Evolutionary conservation across 306 rosid genomes (phyloP).

Genomic region (Prunus campanulata): DNA sequence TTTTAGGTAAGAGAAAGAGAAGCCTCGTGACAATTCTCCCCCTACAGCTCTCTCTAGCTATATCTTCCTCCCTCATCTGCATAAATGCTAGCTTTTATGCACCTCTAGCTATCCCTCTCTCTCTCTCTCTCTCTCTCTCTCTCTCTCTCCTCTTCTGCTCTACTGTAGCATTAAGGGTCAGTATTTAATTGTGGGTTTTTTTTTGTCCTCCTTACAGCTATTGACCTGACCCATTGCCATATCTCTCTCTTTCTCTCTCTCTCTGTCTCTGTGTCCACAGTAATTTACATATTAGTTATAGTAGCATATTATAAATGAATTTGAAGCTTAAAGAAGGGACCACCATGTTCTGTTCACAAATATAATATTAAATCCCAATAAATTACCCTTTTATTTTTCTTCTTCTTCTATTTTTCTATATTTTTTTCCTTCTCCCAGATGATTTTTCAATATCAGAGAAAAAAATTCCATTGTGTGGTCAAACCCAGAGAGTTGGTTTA

Average conservation of each 20-base stretch:
- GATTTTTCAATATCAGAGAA: background rate
- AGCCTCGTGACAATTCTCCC: constrained; percentile 30
- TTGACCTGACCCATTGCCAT: constrained; percentile 49
- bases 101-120: background rate
- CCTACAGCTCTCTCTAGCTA: background rate
- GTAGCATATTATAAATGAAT: constrained; percentile 12
- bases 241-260: background rate
- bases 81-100: constrained; percentile 27
- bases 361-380: background rate
- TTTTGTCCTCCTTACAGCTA: constrained; percentile 69
- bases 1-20: constrained; percentile 18
- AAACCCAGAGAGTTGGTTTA: background rate
- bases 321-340: constrained; percentile 28
- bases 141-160: background rate
- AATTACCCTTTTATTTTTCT: background rate
- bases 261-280: background rate
- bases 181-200: constrained; percentile 31
- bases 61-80: constrained; percentile 22
- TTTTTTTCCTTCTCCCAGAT: background rate
- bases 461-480: background rate
- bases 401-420: too few relatives aligned
- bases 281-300: constrained; percentile 16
- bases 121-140: background rate
- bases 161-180: constrained; percentile 35
- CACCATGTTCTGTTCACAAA: constrained; percentile 28